Base-by-base conservation (phyloP, 2,329 filamentous ascomycete genomes). In the Cytospora leucostoma region DNA sequence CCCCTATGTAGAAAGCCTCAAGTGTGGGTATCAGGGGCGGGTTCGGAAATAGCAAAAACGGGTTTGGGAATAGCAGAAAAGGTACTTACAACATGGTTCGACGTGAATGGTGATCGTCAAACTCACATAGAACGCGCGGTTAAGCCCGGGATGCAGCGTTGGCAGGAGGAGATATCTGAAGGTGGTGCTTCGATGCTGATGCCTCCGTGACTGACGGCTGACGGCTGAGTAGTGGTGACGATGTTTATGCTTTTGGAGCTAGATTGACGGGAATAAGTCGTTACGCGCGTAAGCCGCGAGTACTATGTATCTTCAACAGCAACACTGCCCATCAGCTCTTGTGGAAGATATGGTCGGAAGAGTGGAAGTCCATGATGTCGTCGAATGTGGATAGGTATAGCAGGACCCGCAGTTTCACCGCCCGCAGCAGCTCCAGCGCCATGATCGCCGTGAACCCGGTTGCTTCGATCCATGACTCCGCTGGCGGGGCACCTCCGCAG, bases 251-350 rank as follows among this genome's bases (percentile, higher is more conserved):
- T 7, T 60, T 11, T n/a, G 3, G 17, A 12, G 32, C 49, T 35
- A 44, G 19, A 34, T 35, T 34, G 21, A 35, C 37, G 34, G 10
- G 17, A n/a, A 19, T 35, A 53, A 56, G 27, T 38, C 15, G 27
- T 17, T 38, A 64, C 37, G 55, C 62, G 62, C 62, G 62, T 47
- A 15, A 61, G 62, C 62, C 62, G 62, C 62, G 58, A 49, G 2
- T 3, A 40, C 19, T 35, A 19, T 37, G 32, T 3, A 8, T 33
- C n/a, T 3, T 21, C 6, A 15, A 19, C 11, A 13, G 15, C 7
- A 49, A 32, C 56, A 44, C 17, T 2, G 27, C 27, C 19, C 40
- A 17, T 44, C n/a, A 37, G 12, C 8, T 13, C 35, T 37, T 37
- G 35, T 37, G 35, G 35, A 37, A 37, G 12, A 37, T 13, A 17